phyloP scores from a whole-genome alignment of 257 asterid genomes.

The Solanum raphanifolium region DNA sequence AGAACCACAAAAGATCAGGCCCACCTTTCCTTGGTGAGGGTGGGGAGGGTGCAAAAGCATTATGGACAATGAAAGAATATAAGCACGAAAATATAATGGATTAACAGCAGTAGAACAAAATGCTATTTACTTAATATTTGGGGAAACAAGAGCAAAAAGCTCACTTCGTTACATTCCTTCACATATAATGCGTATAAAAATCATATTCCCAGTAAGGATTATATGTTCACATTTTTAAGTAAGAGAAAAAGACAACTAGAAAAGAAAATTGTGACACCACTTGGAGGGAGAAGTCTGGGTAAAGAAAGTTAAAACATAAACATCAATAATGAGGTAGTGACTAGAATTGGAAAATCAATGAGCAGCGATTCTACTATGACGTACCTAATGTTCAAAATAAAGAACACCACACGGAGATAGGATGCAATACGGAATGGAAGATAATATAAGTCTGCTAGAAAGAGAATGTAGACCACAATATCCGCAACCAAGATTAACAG shows the following conservation, averaged over 20 bases:
- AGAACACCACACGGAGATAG: slow-evolving; percentile 66
- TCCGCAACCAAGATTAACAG: slow-evolving; percentile 58
- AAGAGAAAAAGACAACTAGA: neutral
- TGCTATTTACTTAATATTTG: neutral
- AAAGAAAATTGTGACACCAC: neutral
- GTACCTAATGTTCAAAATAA: slow-evolving; percentile 71
- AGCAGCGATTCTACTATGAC: neutral
- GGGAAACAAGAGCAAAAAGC: neutral
- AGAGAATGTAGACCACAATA: slow-evolving; percentile 41
- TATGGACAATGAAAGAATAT: neutral
- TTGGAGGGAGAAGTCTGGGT: neutral
- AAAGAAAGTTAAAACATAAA: neutral
- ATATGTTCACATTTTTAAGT: neutral
- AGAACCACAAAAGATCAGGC: neutral
- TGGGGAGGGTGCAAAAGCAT: neutral
- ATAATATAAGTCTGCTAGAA: slow-evolving; percentile 49
- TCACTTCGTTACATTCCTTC: neutral
- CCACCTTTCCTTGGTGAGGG: neutral
- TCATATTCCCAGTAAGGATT: neutral
- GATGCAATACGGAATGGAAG: slow-evolving; percentile 92
- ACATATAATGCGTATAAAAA: neutral
- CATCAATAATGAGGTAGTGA: neutral
- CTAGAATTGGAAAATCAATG: neutral
- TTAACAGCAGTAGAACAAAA: neutral
- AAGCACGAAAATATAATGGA: neutral